phyloP scores from a whole-genome alignment of 1,284 basidiomycete species.

The Cerioporus squamosus region DNA sequence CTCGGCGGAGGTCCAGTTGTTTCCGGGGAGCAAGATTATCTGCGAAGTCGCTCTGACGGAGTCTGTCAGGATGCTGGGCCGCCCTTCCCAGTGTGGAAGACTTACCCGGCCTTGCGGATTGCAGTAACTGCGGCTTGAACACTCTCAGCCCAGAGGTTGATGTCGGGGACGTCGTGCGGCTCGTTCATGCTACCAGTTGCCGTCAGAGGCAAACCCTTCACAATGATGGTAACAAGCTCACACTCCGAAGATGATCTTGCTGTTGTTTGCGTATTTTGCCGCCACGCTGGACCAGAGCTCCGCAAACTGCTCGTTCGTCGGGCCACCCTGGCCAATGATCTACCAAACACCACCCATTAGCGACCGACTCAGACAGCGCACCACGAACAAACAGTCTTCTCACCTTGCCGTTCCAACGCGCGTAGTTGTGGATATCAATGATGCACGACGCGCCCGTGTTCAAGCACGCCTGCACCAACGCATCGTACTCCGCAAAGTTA shows the following conservation, averaged over 20 bases:
- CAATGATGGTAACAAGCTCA: slow-evolving; percentile 28
- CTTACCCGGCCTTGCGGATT: slow-evolving; percentile 52
- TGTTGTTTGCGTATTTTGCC: slow-evolving; percentile 50
- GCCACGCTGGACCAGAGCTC: slow-evolving; percentile 58
- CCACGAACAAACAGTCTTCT: neutral
- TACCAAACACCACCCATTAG: slow-evolving; percentile 19
- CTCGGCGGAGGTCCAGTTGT: slow-evolving; percentile 54
- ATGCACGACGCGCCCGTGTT: slow-evolving; percentile 50
- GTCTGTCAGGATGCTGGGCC: neutral
- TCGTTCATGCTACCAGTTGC: slow-evolving; percentile 52
- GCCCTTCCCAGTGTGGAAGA: neutral
- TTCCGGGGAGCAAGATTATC: slow-evolving; percentile 57
- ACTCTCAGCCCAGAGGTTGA: slow-evolving; percentile 46
- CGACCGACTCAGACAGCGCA: neutral
- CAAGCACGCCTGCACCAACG: slow-evolving; percentile 52
- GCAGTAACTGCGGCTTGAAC: slow-evolving; percentile 61
- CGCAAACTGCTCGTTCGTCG: slow-evolving; percentile 58
- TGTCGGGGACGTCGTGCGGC: slow-evolving; percentile 53
- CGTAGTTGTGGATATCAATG: slow-evolving; percentile 65
- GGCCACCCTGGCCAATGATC: slow-evolving; percentile 66
- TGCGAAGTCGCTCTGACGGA: slow-evolving; percentile 49
- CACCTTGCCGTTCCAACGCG: slow-evolving; percentile 52
- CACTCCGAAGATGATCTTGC: slow-evolving; percentile 60
- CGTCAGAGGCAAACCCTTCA: neutral
- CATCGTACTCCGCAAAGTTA: slow-evolving; percentile 54